Conservation (phyloP, 140 eudicot genomes). For the Anethum foeniculum region DNA sequence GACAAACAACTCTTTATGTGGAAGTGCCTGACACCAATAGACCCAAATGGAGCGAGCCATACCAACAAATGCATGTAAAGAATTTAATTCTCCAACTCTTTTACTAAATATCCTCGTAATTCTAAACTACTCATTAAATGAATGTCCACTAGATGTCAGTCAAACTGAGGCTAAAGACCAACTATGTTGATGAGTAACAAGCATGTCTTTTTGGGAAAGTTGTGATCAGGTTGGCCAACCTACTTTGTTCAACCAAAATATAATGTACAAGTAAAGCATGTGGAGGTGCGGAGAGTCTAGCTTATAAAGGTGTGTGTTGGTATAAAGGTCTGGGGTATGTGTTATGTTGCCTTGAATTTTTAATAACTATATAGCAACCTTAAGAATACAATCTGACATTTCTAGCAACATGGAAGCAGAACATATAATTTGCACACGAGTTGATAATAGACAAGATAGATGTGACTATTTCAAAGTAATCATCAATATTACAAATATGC, state of each 20-base stretch:
- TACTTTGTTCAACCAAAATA: neutral
- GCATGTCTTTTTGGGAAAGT: neutral
- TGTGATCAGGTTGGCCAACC: slow-evolving; percentile 3
- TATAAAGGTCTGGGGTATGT: neutral
- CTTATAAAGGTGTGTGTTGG: neutral
- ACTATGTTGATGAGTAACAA: neutral
- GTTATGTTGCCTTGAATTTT: neutral
- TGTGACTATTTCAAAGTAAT: neutral
- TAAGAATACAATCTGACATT: neutral
- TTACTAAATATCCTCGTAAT: neutral
- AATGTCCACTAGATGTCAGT: neutral
- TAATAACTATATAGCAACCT: neutral
- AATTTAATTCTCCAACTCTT: neutral
- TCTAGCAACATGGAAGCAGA: neutral
- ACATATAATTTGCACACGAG: neutral
- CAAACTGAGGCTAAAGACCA: neutral
- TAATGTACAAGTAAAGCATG: neutral
- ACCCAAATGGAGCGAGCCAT: neutral
- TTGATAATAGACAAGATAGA: neutral
- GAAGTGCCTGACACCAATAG: neutral
- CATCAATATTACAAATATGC: neutral
- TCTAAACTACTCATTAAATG: neutral
- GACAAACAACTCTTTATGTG: neutral
- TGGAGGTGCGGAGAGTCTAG: neutral
- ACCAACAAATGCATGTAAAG: neutral